These are phyloP conservation scores for Cornus florida DNA, from an alignment of 148 eudicot genomes.

Conservation along the genomic window DNA sequence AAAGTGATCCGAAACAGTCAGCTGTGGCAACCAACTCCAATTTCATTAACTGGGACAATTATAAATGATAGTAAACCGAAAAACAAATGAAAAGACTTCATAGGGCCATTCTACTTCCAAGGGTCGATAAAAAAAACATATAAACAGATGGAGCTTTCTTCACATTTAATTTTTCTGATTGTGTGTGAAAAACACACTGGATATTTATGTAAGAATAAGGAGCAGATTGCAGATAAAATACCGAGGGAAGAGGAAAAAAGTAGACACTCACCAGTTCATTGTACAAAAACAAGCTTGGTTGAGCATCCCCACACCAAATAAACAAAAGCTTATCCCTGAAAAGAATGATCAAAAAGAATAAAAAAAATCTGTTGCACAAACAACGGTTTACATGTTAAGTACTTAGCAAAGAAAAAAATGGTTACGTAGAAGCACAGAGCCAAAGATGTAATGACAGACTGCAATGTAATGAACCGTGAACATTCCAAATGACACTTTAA, in stretches of 20 bases:
- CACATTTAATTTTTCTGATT: not conserved
- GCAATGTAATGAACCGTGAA: no score
- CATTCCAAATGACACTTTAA: no score
- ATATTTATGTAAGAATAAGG: not conserved
- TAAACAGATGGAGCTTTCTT: not conserved
- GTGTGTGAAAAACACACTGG: not conserved
- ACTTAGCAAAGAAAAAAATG: no score
- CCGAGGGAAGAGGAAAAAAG: not conserved
- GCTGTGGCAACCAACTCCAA: not conserved
- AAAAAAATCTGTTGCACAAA: not conserved
- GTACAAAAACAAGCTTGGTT: not conserved
- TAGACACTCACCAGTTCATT: no score
- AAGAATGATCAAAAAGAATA: no score
- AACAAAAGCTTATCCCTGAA: not conserved
- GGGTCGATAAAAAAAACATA: not conserved
- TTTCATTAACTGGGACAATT: not conserved
- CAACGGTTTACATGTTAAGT: no score
- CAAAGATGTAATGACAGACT: no score
- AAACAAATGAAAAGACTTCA: not conserved
- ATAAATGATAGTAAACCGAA: not conserved
- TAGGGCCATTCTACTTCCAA: not conserved
- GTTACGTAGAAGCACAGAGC: no score
- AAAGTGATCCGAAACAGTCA: not conserved
- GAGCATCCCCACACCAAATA: not conserved
- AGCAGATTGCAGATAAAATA: not conserved